phyloP scores from a whole-genome alignment of 2,329 filamentous ascomycete species.

The Aciculosporium take region DNA sequence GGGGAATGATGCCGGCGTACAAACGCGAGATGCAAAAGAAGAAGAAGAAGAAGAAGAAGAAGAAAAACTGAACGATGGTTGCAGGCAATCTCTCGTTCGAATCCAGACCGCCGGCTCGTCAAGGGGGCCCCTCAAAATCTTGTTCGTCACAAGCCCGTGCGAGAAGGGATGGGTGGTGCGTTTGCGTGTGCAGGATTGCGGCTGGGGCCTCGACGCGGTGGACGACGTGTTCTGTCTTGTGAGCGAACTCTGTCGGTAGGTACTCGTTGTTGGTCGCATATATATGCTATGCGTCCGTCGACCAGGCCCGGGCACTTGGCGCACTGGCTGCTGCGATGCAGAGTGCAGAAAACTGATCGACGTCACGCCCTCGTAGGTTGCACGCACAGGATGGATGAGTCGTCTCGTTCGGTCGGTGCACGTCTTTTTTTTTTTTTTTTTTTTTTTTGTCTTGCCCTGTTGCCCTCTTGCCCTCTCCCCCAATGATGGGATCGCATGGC shows the following conservation, averaged over 20 bases:
- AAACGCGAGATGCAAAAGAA: too few relatives aligned
- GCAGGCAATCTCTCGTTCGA: too few relatives aligned
- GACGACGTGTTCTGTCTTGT: too few relatives aligned
- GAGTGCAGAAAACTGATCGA: not conserved
- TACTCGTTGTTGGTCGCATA: not conserved
- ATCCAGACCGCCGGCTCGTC: too few relatives aligned
- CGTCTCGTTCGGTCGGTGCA: constrained; percentile 1
- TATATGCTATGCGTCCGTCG: not conserved
- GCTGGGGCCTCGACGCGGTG: too few relatives aligned
- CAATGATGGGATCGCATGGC: not conserved
- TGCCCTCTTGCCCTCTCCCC: too few relatives aligned
- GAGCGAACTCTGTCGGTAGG: too few relatives aligned
- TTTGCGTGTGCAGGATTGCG: not conserved
- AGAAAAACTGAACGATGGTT: too few relatives aligned
- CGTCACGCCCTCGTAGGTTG: constrained; percentile 4
- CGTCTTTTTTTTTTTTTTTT: constrained; percentile 3
- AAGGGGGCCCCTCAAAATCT: too few relatives aligned
- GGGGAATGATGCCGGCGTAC: too few relatives aligned
- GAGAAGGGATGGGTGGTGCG: not conserved
- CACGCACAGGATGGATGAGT: not conserved
- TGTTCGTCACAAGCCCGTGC: not conserved
- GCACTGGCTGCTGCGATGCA: constrained; percentile 2
- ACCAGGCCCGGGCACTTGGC: not conserved
- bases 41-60: too few relatives aligned
- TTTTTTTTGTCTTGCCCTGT: not conserved